Base-by-base conservation (phyloP, 1,284 basidiomycete genomes). In the Mycosarcoma maydis region DNA sequence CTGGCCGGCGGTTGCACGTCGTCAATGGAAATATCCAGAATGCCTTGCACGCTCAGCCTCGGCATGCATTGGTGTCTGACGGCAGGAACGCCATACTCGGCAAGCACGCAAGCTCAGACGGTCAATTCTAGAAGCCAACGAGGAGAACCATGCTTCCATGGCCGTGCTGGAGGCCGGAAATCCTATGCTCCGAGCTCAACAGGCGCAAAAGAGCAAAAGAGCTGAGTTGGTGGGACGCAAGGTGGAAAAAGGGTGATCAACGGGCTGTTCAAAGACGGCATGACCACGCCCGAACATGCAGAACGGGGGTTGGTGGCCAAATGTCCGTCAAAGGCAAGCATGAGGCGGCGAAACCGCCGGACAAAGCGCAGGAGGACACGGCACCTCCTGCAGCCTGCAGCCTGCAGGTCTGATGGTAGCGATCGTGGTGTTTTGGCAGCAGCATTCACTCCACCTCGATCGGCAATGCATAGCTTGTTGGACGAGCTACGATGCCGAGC, bases 251-350 rank as follows among this genome's bases (percentile, higher is more conserved):
- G 3, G 52, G 52, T 7, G 44, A 55, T 19, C 17, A 11, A 14
- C 24, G n/a, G 36, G 13, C 19, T 55, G 13, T 16, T 23, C 8
- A 47, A 30, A n/a, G 39, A 47, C 13, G 4, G 23, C 8, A 46
- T 55, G 29, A 55, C 48, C 52, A 55, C 37, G 7, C 17, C 33
- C 1, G 52, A 47, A 38, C 8, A 55, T 27, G 44, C 52, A 14
- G 52, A 55, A n/a, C 30, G 33, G 1, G 14, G 37, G 30, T 24
- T 47, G 52, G 30, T 48, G 8, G 45, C 44, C 14, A 55, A 54
- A 17, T 30, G 19, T n/a, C n/a, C n/a, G n/a, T n/a, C n/a, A n/a
- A n/a, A n/a, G n/a, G n/a, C n/a, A n/a, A n/a, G n/a, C n/a, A n/a
- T n/a, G n/a, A n/a, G n/a, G n/a, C n/a, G n/a, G n/a, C n/a, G n/a